These are phyloP conservation scores for Myxozyma udenii DNA, from an alignment of 805 yeast genomes.

Conservation along the genomic window DNA sequence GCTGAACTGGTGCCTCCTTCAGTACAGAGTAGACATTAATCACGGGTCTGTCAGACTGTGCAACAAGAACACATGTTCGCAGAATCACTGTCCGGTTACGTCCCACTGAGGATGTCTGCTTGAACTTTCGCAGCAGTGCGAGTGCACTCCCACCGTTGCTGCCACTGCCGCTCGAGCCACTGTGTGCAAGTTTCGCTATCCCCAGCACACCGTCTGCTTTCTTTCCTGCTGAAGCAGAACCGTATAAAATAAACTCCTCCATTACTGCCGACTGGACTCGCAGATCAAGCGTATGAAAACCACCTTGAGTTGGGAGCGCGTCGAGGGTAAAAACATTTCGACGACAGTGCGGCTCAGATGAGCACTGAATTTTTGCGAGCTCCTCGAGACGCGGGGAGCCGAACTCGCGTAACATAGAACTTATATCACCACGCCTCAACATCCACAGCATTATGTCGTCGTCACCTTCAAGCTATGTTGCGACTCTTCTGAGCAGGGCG, in stretches of 20 bases:
- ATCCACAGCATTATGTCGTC: too few species aligned
- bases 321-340: too few species aligned
- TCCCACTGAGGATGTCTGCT: constrained; percentile 13
- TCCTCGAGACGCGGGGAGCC: background rate
- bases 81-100: constrained; percentile 6
- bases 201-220: constrained; percentile 16
- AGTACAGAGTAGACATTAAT: constrained; percentile 12
- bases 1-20: constrained; percentile 39
- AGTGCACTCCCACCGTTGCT: background rate
- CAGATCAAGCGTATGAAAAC: background rate
- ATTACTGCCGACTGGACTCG: too few species aligned
- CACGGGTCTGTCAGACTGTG: constrained; percentile 15
- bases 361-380: background rate
- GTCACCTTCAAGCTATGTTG: too few species aligned
- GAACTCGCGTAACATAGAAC: background rate
- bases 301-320: background rate
- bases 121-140: constrained; percentile 6
- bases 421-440: too few species aligned
- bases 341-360: constrained; percentile 1
- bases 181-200: constrained; percentile 1
- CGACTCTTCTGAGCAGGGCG: too few species aligned
- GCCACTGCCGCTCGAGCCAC: background rate
- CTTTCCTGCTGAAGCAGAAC: constrained; percentile 7
- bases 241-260: constrained; percentile 13
- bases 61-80: constrained; percentile 6